Base-by-base conservation (phyloP, 495 filamentous ascomycete species). In the Tuber borchii region DNA sequence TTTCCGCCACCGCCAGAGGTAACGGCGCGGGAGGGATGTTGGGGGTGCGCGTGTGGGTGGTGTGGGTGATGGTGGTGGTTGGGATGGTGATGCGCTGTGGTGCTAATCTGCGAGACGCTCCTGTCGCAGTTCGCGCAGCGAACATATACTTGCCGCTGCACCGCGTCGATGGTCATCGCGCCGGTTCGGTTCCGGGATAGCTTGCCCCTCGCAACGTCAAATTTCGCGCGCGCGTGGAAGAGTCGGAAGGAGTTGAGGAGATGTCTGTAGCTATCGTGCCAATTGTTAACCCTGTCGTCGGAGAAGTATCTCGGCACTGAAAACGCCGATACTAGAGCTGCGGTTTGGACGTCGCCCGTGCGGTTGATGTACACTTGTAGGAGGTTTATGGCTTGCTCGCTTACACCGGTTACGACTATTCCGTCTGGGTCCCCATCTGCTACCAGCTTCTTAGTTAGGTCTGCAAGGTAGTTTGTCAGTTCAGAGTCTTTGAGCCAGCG, bases 321-420 rank as follows among this genome's bases (percentile, higher is more conserved):
- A 79, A 93, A 90, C 70, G 93, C 91, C 81, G 95, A 89, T 70
- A 94, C 90, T 0, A 98, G 87, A 1, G 94, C 91, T 4, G 96
- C 91, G 0, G 95, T 97, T 84, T 98, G 95, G 6, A 94, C 87
- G 83, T 99, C 95, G 77, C 89, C 88, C 84, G 91, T 97, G 71
- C 93, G 95, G 75, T 89, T 87, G 80, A 97, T 91, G 83, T 97
- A 97, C 39, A 91, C 91, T 70, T 93, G 90, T 79, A 98, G 91
- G 39, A 99, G 88, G 74, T 94, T 91, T 74, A 97, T 90, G 39
- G 92, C 89, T 45, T 87, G 86, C 76, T 94, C 90, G 1, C 89
- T 90, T 74, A 98, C 90, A 26, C 95, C 95, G 0, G 95, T 95
- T 6, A 99, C 87, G 14, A 97, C 87, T 69, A 97, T 88, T 22